Conservation (phyloP, 1,284 basidiomycete species). For the Cutaneotrichosporon mucoides region DNA sequence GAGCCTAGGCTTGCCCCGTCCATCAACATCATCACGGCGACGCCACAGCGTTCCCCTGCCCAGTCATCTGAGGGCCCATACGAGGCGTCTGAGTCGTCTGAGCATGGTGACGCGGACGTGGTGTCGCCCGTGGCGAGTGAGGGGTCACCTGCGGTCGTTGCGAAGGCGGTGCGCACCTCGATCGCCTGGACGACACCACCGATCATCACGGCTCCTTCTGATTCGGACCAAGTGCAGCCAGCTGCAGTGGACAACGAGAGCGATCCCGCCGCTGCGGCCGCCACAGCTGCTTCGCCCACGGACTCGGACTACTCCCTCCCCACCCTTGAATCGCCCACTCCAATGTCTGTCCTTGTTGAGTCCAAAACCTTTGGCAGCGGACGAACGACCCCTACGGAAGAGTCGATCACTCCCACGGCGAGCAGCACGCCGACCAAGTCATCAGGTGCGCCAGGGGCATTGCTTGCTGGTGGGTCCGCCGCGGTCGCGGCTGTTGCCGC, state of each 20-base stretch:
- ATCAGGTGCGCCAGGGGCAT: background rate
- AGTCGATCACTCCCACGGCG: background rate
- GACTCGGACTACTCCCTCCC: constrained; percentile 4
- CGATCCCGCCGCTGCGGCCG: background rate
- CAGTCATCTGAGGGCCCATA: background rate
- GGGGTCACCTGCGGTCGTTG: background rate
- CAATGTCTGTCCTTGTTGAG: too few relatives aligned
- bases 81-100: background rate
- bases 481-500: background rate
- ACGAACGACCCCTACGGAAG: background rate
- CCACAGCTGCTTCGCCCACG: background rate
- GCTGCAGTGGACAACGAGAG: background rate
- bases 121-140: background rate
- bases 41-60: background rate
- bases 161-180: background rate
- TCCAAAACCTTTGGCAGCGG: background rate
- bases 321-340: background rate
- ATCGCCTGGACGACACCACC: background rate
- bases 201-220: background rate
- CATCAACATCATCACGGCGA: constrained; percentile 3
- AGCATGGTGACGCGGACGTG: background rate
- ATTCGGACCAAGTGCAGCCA: background rate
- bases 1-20: background rate
- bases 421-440: background rate
- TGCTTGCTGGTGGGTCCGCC: background rate